These are phyloP conservation scores for Closterium sp. DNA, from an alignment of 139 green algal genomes.

Conservation along the genomic window DNA sequence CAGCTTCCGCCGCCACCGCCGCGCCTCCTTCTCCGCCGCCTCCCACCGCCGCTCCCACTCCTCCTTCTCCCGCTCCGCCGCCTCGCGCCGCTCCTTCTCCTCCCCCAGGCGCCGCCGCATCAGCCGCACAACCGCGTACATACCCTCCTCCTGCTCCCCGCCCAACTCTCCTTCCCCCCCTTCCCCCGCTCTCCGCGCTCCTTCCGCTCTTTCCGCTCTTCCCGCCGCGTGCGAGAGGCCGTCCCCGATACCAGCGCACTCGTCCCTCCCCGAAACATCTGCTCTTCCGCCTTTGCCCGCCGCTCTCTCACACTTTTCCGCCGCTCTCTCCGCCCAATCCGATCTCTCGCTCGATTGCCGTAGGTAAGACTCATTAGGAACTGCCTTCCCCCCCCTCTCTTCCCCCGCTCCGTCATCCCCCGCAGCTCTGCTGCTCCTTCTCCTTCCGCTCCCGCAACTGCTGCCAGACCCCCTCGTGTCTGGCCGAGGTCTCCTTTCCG, in stretches of 20 bases:
- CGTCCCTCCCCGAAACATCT: background rate
- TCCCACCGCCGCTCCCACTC: background rate
- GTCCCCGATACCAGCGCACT: background rate
- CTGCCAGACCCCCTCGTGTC: background rate
- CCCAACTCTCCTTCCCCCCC: background rate
- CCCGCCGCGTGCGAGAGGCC: background rate
- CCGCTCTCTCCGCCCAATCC: background rate
- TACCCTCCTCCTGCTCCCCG: background rate
- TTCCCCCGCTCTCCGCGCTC: background rate
- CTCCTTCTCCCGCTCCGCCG: background rate
- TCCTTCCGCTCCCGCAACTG: background rate
- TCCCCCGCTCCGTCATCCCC: background rate
- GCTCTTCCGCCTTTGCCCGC: background rate
- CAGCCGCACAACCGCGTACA: background rate
- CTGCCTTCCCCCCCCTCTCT: background rate
- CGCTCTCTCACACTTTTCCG: background rate
- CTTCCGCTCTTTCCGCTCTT: background rate
- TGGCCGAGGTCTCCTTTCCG: background rate
- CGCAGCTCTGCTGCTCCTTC: background rate
- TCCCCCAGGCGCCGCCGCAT: background rate
- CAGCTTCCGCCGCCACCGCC: background rate
- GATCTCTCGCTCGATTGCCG: background rate
- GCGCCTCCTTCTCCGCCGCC: background rate
- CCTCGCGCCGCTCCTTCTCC: background rate
- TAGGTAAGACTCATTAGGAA: background rate